Conservation (phyloP, 2,329 filamentous ascomycete species). For the Fusarium devonianum region DNA sequence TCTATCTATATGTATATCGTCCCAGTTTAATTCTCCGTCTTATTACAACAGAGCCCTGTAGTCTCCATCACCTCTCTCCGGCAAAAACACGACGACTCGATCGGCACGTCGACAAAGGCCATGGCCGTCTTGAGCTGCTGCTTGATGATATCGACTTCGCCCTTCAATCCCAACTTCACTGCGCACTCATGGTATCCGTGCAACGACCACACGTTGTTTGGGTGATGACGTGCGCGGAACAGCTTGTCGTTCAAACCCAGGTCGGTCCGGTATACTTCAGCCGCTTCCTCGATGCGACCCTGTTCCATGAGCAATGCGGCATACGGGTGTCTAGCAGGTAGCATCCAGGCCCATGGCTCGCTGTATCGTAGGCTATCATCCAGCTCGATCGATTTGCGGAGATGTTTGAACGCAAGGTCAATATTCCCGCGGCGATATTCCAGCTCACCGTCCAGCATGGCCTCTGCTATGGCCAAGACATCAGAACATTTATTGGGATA, state of each 20-base stretch:
- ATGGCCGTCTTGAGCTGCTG: slow-evolving; percentile 59
- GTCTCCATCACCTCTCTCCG: slow-evolving; percentile 22
- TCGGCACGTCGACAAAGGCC: slow-evolving; percentile 65
- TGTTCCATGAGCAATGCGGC: slow-evolving; percentile 73
- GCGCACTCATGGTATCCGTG: slow-evolving; percentile 76
- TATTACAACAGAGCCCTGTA: slow-evolving; percentile 11
- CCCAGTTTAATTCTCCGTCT: background rate
- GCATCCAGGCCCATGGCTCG: slow-evolving; percentile 81
- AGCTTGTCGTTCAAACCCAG: slow-evolving; percentile 64
- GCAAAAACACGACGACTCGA: slow-evolving; percentile 48
- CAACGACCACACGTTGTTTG: slow-evolving; percentile 76
- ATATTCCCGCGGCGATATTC: slow-evolving; percentile 69
- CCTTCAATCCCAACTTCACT: slow-evolving; percentile 53
- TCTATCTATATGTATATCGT: background rate
- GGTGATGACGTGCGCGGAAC: slow-evolving; percentile 69
- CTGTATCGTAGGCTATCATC: slow-evolving; percentile 71
- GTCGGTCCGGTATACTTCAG: slow-evolving; percentile 64
- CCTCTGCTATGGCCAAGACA: slow-evolving; percentile 64
- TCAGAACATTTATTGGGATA: slow-evolving; percentile 73
- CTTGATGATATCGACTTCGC: slow-evolving; percentile 46
- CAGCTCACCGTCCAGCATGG: slow-evolving; percentile 76
- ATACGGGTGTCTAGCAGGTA: slow-evolving; percentile 72
- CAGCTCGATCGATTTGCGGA: slow-evolving; percentile 61
- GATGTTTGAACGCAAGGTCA: slow-evolving; percentile 62
- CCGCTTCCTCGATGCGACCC: slow-evolving; percentile 61